Percentiles rank a stretch among this genome's conserved stretches.
Conservation (phyloP, 1,284 basidiomycete species). For the Cutaneotrichosporon cavernicola region DNA sequence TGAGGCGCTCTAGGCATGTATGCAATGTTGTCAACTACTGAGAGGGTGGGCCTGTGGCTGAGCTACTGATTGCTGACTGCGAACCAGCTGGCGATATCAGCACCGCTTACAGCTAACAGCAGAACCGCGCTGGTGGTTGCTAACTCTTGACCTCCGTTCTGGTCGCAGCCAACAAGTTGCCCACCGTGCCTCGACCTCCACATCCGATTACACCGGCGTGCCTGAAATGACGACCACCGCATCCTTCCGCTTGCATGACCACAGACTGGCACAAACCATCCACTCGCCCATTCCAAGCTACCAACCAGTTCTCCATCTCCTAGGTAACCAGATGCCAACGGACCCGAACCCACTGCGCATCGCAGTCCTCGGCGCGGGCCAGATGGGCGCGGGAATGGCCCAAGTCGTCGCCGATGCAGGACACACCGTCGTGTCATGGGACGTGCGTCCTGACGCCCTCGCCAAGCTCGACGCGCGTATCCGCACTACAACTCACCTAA, state of each 20-base stretch:
- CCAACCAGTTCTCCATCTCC: neutral
- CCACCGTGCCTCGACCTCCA: neutral
- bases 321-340: neutral
- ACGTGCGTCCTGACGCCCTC: conserved; percentile 32
- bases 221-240: neutral
- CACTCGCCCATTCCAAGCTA: no score
- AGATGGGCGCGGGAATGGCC: conserved; percentile 59
- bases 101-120: neutral
- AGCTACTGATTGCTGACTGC: no score
- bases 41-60: no score
- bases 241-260: no score
- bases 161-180: neutral
- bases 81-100: no score
- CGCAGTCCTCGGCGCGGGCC: conserved; percentile 55
- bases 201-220: neutral
- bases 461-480: neutral
- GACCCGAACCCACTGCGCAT: conserved; percentile 25
- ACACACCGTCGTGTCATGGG: conserved; percentile 52
- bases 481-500: conserved; percentile 8
- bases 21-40: neutral
- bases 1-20: neutral
- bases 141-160: neutral
- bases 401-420: conserved; percentile 57
- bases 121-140: no score
- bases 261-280: neutral